phyloP scores from a whole-genome alignment of 2,329 filamentous ascomycete genomes.

The Keithomyces neogunnii region DNA sequence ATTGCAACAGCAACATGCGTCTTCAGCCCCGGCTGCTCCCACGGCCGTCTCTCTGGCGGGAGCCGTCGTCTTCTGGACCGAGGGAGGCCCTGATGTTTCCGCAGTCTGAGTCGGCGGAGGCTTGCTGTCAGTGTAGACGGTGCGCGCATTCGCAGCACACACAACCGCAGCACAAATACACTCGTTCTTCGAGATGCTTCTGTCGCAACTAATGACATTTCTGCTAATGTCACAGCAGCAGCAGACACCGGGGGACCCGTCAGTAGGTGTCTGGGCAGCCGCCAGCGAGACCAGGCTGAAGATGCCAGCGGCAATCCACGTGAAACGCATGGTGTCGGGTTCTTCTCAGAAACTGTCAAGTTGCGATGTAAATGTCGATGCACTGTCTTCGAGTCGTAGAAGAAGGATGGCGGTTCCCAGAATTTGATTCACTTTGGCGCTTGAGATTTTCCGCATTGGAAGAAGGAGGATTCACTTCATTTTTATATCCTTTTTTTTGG shows the following conservation, averaged over 20 bases:
- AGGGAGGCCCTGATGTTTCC: not conserved
- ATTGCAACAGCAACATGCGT: constrained; percentile 17
- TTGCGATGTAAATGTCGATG: no score
- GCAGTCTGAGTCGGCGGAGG: not conserved
- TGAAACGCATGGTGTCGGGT: constrained; percentile 15
- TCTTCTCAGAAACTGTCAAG: no score
- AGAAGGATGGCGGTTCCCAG: no score
- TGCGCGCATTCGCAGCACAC: constrained; percentile 15
- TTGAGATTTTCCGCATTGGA: not conserved
- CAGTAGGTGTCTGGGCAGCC: constrained; percentile 1
- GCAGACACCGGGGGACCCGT: constrained; percentile 14
- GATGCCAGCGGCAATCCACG: constrained; percentile 10
- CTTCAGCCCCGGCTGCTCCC: not conserved
- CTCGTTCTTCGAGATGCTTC: constrained; percentile 8
- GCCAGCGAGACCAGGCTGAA: constrained; percentile 3
- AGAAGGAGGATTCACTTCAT: not conserved
- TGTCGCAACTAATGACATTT: constrained; percentile 17
- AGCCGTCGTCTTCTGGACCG: not conserved
- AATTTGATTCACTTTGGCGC: no score
- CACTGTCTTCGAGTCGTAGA: no score
- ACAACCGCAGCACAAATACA: constrained; percentile 19
- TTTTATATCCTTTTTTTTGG: not conserved
- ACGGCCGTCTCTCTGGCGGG: not conserved
- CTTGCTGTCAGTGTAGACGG: constrained; percentile 6
- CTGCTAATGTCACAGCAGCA: constrained; percentile 25